phyloP scores from a whole-genome alignment of 306 rosid species.

The Medicago arabica region DNA sequence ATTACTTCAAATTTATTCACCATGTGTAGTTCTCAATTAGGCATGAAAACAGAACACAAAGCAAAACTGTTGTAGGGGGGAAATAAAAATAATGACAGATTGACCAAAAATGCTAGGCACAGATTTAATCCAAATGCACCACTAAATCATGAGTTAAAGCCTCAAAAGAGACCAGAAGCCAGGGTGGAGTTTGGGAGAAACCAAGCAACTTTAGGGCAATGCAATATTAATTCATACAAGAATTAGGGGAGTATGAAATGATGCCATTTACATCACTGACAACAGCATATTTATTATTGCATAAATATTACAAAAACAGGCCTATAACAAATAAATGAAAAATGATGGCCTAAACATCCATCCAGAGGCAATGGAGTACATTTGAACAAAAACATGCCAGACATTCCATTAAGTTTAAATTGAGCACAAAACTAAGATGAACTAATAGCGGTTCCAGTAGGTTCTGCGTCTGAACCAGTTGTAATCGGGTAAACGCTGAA shows the following conservation, averaged over 20 bases:
- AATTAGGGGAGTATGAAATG: slow-evolving; percentile 15
- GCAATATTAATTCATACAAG: slow-evolving; percentile 33
- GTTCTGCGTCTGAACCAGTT: slow-evolving; percentile 99
- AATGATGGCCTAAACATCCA: slow-evolving; percentile 50
- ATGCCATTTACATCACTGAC: slow-evolving; percentile 46
- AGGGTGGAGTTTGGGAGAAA: not conserved
- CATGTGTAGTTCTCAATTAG: too few relatives aligned
- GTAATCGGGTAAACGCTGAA: slow-evolving; percentile 86
- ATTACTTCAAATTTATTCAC: too few relatives aligned
- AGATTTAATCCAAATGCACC: not conserved
- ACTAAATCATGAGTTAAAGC: not conserved
- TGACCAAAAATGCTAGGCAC: too few relatives aligned
- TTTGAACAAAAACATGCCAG: slow-evolving; percentile 45
- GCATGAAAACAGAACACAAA: not conserved
- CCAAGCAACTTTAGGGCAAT: slow-evolving; percentile 13
- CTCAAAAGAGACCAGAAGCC: slow-evolving; percentile 1
- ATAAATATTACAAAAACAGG: slow-evolving; percentile 52
- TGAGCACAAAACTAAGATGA: slow-evolving; percentile 41
- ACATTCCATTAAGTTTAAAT: slow-evolving; percentile 42
- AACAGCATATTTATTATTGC: slow-evolving; percentile 60
- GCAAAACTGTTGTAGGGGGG: not conserved
- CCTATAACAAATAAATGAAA: slow-evolving; percentile 45
- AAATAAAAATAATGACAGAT: not conserved
- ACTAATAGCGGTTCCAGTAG: slow-evolving; percentile 96
- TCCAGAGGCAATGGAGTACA: slow-evolving; percentile 46